Evolutionary conservation across 148 eudicot genomes (phyloP).

Genomic region (Mesembryanthemum crystallinum): DNA sequence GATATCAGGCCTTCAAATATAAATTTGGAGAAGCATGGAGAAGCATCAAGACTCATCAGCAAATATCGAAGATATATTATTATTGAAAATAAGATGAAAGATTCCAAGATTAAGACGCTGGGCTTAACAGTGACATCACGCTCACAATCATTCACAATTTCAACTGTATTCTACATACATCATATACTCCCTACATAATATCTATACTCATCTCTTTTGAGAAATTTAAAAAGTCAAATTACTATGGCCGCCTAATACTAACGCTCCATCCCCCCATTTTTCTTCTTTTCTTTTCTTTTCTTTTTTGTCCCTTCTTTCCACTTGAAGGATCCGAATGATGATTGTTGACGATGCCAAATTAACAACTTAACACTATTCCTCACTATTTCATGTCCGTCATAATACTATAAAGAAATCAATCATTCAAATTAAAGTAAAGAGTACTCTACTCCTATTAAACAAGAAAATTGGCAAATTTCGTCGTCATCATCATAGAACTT

Average conservation of each 20-base stretch:
- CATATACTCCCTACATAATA: too few relatives aligned
- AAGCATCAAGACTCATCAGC: too few relatives aligned
- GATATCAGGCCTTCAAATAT: too few relatives aligned
- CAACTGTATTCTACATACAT: too few relatives aligned
- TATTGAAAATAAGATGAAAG: too few relatives aligned
- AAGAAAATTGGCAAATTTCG: too few relatives aligned
- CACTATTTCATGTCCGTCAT: background rate
- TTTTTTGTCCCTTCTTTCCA: background rate
- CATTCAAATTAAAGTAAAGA: background rate
- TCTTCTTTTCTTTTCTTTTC: background rate
- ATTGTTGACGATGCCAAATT: background rate
- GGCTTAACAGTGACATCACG: constrained; percentile 17
- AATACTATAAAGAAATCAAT: background rate
- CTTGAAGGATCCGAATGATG: background rate
- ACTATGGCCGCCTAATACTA: background rate
- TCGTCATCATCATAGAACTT: too few relatives aligned
- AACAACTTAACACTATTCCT: background rate
- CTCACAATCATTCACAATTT: constrained; percentile 13
- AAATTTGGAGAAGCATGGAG: too few relatives aligned
- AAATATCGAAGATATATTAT: too few relatives aligned
- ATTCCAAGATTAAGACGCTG: constrained; percentile 1
- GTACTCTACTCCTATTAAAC: too few relatives aligned
- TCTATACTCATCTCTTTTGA: background rate
- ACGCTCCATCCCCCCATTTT: too few relatives aligned
- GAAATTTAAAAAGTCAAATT: background rate